Base-by-base conservation (phyloP, 306 rosid genomes). In the Vigna radiata region DNA sequence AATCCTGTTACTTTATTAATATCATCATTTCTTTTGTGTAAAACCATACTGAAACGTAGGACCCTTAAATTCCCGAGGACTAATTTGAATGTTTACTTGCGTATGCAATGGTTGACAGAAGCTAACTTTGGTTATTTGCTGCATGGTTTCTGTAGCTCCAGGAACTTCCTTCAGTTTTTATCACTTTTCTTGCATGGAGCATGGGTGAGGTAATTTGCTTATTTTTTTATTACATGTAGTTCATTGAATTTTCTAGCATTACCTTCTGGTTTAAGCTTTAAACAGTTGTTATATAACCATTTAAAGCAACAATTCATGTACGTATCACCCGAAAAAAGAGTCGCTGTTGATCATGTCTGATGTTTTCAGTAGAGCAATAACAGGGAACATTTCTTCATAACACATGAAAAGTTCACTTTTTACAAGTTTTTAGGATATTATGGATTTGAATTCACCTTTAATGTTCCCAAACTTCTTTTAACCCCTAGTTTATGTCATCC, bases 151-250 rank as follows among this genome's bases (percentile, higher is more conserved):
- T 78, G 73, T 61, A 92, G 97, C 85, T 95, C 56, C 96, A 91
- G 81, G 87, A 86, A 76, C 73, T 81, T 44, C 91, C 94, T n/a
- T 83, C 91, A 10, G 89, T 92, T 68, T 88, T 92, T 68, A 86
- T 92, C 75, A 90, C 96, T 75, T 88, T 92, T 82, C 29, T 87
- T 72, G 92, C 96, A 53, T 92, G 99, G 99, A 90, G 96, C 89
- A 71, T 88, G 54, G 81, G 87, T 80, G 97, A 95, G 92, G 99
- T 92, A 70, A 76, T 54, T 75, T 78, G 17, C 68, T 74, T 65
- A 43, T 48, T 37, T 55, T 68, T 69, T 23, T 2, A 12, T 6
- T 77, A 29, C 21, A 73, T 55, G 17, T 21, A 49, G 13, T 79
- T 49, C 31, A 53, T 46, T 73, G 73, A 36, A 31, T 72, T 16